Conservation (phyloP, 2,329 filamentous ascomycete genomes). For the Phoma sp. region DNA sequence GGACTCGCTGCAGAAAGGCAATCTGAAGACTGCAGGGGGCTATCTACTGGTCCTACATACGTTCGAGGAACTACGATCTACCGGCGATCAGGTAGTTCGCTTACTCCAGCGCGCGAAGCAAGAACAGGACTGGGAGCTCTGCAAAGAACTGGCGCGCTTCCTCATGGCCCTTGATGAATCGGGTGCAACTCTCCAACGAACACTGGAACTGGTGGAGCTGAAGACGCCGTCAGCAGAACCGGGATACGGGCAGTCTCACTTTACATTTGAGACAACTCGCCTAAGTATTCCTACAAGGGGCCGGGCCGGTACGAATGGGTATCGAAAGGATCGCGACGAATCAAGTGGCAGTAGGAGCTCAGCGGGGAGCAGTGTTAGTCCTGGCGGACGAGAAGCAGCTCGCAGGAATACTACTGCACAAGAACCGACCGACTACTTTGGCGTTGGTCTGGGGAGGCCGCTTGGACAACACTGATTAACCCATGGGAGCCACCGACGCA, state of each 20-base stretch:
- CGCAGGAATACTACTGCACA: slow-evolving; percentile 19
- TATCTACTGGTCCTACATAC: slow-evolving; percentile 96
- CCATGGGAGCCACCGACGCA: background rate
- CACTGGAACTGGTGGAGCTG: slow-evolving; percentile 62
- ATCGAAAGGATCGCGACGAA: slow-evolving; percentile 6
- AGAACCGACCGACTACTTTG: slow-evolving; percentile 30
- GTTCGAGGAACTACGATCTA: slow-evolving; percentile 64
- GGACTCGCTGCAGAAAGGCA: slow-evolving; percentile 82
- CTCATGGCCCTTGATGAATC: slow-evolving; percentile 89
- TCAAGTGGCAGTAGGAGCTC: slow-evolving; percentile 18
- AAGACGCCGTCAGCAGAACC: slow-evolving; percentile 38
- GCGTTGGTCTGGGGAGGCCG: slow-evolving; percentile 22
- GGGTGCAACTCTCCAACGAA: slow-evolving; percentile 77
- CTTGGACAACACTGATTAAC: background rate
- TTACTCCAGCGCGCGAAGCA: slow-evolving; percentile 80
- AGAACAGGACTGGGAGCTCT: slow-evolving; percentile 92
- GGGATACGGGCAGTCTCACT: slow-evolving; percentile 33
- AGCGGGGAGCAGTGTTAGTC: slow-evolving; percentile 26
- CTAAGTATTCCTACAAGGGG: slow-evolving; percentile 37
- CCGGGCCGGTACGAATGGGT: slow-evolving; percentile 26
- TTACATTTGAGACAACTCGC: slow-evolving; percentile 39
- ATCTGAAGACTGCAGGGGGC: slow-evolving; percentile 91
- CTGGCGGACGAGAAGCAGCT: slow-evolving; percentile 21
- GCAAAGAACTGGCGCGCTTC: slow-evolving; percentile 94
- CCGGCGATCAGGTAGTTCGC: slow-evolving; percentile 78